Evolutionary conservation across 2,329 filamentous ascomycete genomes (phyloP).

Genomic region (Colletotrichum eleusines): DNA sequence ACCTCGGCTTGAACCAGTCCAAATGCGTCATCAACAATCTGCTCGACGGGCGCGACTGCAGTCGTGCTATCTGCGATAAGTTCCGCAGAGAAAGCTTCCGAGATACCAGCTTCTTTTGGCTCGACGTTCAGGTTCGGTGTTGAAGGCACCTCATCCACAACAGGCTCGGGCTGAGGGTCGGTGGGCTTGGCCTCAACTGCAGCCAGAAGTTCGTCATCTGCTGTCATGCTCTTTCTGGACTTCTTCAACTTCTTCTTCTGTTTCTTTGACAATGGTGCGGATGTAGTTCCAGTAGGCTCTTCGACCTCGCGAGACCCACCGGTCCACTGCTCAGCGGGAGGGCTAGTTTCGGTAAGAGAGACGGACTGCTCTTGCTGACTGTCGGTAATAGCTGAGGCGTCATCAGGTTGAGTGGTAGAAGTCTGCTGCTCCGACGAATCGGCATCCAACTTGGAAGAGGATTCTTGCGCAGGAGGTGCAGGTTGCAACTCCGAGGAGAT

Average conservation of each 20-base stretch:
- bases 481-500: neutral
- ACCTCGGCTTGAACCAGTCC: neutral
- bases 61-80: neutral
- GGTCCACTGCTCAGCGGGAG: neutral
- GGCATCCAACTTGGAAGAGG: neutral
- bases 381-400: neutral
- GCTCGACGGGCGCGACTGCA: neutral
- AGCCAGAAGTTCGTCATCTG: constrained; percentile 30
- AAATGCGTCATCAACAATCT: neutral
- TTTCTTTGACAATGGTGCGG: constrained; percentile 39
- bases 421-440: neutral
- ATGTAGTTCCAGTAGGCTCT: constrained; percentile 3
- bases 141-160: neutral
- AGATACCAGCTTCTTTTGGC: neutral
- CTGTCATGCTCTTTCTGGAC: constrained; percentile 37
- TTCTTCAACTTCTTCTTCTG: constrained; percentile 45
- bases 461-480: neutral
- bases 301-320: neutral
- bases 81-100: neutral
- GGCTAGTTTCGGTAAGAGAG: neutral
- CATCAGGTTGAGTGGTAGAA: neutral
- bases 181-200: constrained; percentile 17
- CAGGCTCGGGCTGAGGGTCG: constrained; percentile 1
- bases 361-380: neutral
- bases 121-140: neutral